Evolutionary conservation across 192 early-diverging fungal genomes (phyloP).

Genomic region (Piromyces finnis): DNA sequence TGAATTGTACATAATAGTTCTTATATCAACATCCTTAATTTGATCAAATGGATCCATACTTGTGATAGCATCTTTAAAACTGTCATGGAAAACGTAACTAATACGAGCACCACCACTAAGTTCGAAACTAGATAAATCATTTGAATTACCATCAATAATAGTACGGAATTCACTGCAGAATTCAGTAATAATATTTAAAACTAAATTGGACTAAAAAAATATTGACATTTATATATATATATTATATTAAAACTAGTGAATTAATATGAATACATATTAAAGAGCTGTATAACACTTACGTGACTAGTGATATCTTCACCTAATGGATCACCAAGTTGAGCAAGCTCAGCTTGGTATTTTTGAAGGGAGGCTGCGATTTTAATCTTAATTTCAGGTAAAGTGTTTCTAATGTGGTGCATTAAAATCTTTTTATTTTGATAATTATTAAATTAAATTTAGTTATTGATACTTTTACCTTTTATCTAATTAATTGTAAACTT

Average conservation of each 20-base stretch:
- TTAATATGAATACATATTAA: no score
- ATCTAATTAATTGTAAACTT: not conserved
- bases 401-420: constrained; percentile 98
- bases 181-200: constrained; percentile 96
- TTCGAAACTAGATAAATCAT: constrained; percentile 86
- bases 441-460: not conserved
- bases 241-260: no score
- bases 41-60: constrained; percentile 96
- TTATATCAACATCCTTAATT: constrained; percentile 96
- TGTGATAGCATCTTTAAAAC: constrained; percentile 79
- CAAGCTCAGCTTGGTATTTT: constrained; percentile 76
- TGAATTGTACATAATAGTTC: constrained; percentile 96
- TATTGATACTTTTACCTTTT: no score
- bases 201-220: constrained; percentile 71
- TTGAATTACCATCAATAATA: constrained; percentile 86
- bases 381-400: constrained; percentile 95
- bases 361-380: constrained; percentile 72
- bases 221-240: no score
- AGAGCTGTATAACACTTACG: constrained; percentile 9
- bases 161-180: constrained; percentile 95
- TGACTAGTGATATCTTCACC: constrained; percentile 49
- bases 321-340: constrained; percentile 77
- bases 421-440: constrained; percentile 44
- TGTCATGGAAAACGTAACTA: constrained; percentile 97
- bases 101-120: constrained; percentile 96